Percentiles rank a stretch among this genome's conserved stretches.
These are phyloP conservation scores for Alternaria arbusti DNA, from an alignment of 2,329 filamentous ascomycete species.

Conservation along the genomic window DNA sequence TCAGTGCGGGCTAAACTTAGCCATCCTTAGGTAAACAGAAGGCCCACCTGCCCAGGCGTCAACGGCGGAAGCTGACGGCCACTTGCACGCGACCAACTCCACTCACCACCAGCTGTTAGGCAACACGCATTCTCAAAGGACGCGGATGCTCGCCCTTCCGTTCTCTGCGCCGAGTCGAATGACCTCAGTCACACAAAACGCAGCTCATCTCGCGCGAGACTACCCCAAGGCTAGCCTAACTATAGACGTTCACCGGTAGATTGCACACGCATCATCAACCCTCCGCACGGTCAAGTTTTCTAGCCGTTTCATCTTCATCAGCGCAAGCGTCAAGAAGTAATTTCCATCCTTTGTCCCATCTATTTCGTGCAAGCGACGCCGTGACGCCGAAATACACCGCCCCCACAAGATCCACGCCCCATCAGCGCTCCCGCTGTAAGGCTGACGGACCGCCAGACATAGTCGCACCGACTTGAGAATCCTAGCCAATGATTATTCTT, in stretches of 20 bases:
- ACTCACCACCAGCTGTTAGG: background rate
- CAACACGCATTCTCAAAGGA: background rate
- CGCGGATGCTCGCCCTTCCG: conserved; percentile 8
- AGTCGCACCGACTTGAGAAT: conserved; percentile 2
- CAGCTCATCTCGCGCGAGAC: background rate
- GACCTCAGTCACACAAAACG: background rate
- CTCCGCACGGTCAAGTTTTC: background rate
- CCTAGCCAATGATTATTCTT: conserved; percentile 21
- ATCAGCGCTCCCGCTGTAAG: conserved; percentile 20
- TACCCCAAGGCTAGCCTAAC: background rate
- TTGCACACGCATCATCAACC: background rate
- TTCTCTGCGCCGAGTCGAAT: background rate
- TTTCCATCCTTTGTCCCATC: background rate
- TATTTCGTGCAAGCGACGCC: background rate
- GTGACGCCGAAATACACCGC: background rate
- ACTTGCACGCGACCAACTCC: background rate
- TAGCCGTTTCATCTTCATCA: conserved; percentile 1
- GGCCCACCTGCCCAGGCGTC: conserved; percentile 1
- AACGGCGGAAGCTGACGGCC: conserved; percentile 6
- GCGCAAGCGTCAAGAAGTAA: background rate
- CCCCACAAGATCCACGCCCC: conserved; percentile 11
- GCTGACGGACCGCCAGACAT: conserved; percentile 12
- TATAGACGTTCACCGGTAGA: background rate
- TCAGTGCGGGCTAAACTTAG: conserved; percentile 12
- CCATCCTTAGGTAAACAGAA: conserved; percentile 20